Evolutionary conservation across 331 rosid genomes (phyloP).

Genomic region (Quercus tomentella): DNA sequence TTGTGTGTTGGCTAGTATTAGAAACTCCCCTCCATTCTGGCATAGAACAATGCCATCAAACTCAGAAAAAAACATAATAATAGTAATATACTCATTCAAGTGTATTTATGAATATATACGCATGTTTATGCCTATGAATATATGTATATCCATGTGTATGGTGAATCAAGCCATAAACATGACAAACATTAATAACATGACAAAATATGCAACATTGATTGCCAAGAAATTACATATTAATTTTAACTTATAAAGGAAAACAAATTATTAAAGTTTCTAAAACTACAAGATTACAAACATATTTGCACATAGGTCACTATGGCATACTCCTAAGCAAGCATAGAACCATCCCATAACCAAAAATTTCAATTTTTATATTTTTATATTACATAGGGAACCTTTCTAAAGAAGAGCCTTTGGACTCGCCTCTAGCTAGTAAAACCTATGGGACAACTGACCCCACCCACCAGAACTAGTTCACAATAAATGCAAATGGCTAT

Average conservation of each 20-base stretch:
- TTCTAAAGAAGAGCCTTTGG: too few relatives aligned
- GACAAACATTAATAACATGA: not conserved
- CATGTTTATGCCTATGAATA: not conserved
- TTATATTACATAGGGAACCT: too few relatives aligned
- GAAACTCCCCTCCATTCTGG: constrained; percentile 62
- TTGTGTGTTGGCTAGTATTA: constrained; percentile 91
- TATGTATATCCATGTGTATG: not conserved
- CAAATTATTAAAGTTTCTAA: not conserved
- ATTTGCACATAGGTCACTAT: not conserved
- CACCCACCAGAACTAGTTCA: too few relatives aligned
- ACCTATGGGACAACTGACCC: too few relatives aligned
- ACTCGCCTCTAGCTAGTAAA: too few relatives aligned
- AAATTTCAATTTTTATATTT: not conserved
- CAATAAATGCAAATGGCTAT: not conserved
- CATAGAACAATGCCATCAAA: constrained; percentile 3
- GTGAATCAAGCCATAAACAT: not conserved
- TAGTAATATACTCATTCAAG: not conserved
- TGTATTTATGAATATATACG: not conserved
- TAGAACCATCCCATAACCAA: not conserved
- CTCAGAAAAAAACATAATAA: not conserved
- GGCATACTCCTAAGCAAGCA: not conserved
- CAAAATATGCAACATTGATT: not conserved
- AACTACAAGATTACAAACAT: not conserved
- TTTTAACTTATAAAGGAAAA: not conserved
- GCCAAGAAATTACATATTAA: not conserved